phyloP scores from a whole-genome alignment of 257 asterid species.

The Cinchona pubescens region DNA sequence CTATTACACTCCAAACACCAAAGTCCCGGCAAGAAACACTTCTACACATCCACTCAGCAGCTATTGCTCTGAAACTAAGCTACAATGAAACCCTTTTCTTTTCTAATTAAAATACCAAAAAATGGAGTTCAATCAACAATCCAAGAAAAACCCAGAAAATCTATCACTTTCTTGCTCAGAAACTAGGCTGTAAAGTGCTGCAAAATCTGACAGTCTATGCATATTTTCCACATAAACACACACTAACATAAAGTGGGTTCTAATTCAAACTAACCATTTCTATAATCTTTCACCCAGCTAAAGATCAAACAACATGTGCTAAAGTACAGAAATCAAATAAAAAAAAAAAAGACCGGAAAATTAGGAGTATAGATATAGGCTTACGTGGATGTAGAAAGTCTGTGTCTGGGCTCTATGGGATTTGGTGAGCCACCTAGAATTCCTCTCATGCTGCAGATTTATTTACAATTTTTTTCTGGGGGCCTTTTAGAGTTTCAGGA shows the following conservation, averaged over 20 bases:
- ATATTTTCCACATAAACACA: not conserved
- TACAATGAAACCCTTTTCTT: not conserved
- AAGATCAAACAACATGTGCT: not conserved
- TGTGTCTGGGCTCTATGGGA: conserved; percentile 58
- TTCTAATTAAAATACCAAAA: no score
- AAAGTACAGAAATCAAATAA: not conserved
- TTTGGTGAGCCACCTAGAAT: conserved; percentile 37
- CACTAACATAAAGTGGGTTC: not conserved
- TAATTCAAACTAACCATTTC: no score
- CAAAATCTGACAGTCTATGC: not conserved
- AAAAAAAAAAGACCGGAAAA: no score
- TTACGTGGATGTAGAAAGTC: conserved; percentile 47
- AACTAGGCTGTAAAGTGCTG: not conserved
- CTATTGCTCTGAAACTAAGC: not conserved
- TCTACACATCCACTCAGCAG: not conserved
- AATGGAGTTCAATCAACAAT: not conserved
- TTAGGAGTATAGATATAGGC: conserved; percentile 5
- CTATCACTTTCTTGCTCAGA: not conserved
- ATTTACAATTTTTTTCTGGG: not conserved
- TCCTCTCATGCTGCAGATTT: conserved; percentile 47
- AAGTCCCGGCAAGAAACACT: no score
- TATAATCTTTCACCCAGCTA: not conserved
- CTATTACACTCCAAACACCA: not conserved
- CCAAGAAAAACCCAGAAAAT: not conserved
- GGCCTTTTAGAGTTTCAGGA: not conserved